These are phyloP conservation scores for Pelargonium fulgidum DNA, from an alignment of 441 rosid species.

Conservation along the genomic window DNA sequence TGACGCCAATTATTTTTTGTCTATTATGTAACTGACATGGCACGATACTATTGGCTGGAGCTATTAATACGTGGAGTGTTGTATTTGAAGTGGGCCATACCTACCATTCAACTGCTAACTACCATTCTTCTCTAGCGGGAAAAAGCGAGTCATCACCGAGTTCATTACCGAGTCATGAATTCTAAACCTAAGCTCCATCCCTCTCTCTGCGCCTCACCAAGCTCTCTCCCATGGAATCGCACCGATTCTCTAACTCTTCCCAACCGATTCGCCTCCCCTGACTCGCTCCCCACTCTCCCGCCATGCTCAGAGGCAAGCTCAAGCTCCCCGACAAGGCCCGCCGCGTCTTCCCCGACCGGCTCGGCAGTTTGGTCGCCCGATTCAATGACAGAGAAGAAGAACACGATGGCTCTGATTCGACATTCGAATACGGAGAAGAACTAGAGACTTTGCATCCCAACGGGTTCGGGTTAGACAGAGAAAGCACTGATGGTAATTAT, in stretches of 20 bases:
- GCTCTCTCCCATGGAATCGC: slow-evolving; percentile 17
- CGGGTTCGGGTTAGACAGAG: slow-evolving; percentile 24
- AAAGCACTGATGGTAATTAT: slow-evolving; percentile 18
- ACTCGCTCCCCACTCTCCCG: too few relatives aligned
- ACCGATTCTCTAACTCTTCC: slow-evolving; percentile 2
- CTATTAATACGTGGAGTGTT: neutral
- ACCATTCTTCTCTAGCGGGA: slow-evolving; percentile 30
- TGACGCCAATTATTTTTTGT: neutral
- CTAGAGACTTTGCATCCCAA: slow-evolving; percentile 46
- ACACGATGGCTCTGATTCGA: slow-evolving; percentile 21
- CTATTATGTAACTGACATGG: neutral
- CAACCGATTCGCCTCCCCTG: slow-evolving; percentile 13
- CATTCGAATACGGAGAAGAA: slow-evolving; percentile 48
- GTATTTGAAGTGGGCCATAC: slow-evolving; percentile 16
- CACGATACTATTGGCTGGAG: neutral
- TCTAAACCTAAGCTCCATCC: neutral
- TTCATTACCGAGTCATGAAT: neutral
- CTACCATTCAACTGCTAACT: slow-evolving; percentile 43
- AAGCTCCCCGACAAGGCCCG: slow-evolving; percentile 41
- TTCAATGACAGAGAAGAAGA: slow-evolving; percentile 28
- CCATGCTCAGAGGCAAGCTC: slow-evolving; percentile 49
- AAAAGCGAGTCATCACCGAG: slow-evolving; percentile 1
- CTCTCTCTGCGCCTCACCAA: neutral
- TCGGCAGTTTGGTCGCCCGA: slow-evolving; percentile 49
- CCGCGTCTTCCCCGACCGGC: slow-evolving; percentile 41